Conservation (phyloP, 2,329 filamentous ascomycete genomes). For the Colletotrichum sp. region DNA sequence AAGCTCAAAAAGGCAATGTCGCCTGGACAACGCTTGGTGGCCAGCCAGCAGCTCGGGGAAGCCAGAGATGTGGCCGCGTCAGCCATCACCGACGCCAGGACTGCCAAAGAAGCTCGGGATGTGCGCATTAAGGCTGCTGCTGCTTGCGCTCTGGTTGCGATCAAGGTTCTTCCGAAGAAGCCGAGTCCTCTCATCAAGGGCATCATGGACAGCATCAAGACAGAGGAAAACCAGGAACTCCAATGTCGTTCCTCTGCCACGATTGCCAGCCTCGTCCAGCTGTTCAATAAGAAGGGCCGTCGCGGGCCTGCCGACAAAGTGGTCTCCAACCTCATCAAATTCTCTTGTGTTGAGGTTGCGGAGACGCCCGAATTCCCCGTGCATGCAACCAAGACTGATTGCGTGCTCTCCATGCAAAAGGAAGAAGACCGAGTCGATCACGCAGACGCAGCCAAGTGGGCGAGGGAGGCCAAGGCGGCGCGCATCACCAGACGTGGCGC, state of each 20-base stretch:
- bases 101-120: conserved; percentile 82
- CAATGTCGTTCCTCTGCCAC: conserved; percentile 87
- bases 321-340: conserved; percentile 93
- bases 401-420: conserved; percentile 92
- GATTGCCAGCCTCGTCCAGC: conserved; percentile 82
- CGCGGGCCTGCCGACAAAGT: conserved; percentile 93
- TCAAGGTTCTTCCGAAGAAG: conserved; percentile 89
- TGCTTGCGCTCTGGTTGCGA: conserved; percentile 86
- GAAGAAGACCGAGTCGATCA: conserved; percentile 96
- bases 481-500: conserved; percentile 90
- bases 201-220: conserved; percentile 98
- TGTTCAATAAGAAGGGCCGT: conserved; percentile 82
- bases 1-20: conserved; percentile 87
- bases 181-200: conserved; percentile 91
- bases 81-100: conserved; percentile 80
- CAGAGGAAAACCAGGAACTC: conserved; percentile 87
- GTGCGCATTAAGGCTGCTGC: conserved; percentile 85
- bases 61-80: conserved; percentile 72
- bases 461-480: conserved; percentile 85
- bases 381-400: conserved; percentile 77
- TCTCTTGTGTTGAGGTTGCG: conserved; percentile 95
- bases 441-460: conserved; percentile 87
- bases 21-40: conserved; percentile 85
- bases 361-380: conserved; percentile 95
- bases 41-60: conserved; percentile 78